A percentile compares a stretch with the other conserved stretches of the same genome.
Evolutionary conservation across 495 filamentous ascomycete species (phyloP).

Genomic region (Penicillium dipodomyicola): DNA sequence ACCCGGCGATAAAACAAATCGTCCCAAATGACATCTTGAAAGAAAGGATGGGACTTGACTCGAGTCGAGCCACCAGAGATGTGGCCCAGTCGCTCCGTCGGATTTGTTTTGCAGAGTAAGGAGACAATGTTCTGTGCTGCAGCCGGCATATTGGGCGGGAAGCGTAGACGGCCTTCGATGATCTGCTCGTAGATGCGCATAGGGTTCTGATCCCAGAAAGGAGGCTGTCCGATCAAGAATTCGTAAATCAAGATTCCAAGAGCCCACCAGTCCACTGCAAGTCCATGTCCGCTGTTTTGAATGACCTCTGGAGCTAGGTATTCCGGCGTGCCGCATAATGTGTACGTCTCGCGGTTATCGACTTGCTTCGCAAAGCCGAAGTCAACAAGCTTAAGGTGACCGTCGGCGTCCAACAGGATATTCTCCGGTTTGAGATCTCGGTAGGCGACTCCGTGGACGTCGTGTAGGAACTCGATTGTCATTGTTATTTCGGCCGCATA

Average conservation of each 20-base stretch:
- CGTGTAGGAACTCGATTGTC: conserved; percentile 89
- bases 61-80: conserved; percentile 76
- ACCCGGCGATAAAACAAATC: conserved; percentile 67
- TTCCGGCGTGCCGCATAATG: conserved; percentile 92
- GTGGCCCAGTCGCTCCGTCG: conserved; percentile 82
- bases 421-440: conserved; percentile 97
- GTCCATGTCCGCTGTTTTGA: conserved; percentile 88
- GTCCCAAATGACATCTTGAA: conserved; percentile 80
- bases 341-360: conserved; percentile 75
- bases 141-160: conserved; percentile 56
- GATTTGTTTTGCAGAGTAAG: conserved; percentile 84
- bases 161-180: conserved; percentile 42
- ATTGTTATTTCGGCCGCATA: conserved; percentile 95
- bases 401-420: conserved; percentile 84
- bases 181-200: conserved; percentile 90
- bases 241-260: conserved; percentile 95
- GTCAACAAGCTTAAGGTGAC: conserved; percentile 96
- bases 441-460: conserved; percentile 80
- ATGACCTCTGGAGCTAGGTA: conserved; percentile 97
- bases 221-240: conserved; percentile 91
- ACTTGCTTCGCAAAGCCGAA: conserved; percentile 90
- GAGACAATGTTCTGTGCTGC: conserved; percentile 82
- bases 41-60: conserved; percentile 89
- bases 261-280: conserved; percentile 99
- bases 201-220: conserved; percentile 94